phyloP scores from a whole-genome alignment of 768 basidiomycete species.

The Gloeophyllum trabeum region DNA sequence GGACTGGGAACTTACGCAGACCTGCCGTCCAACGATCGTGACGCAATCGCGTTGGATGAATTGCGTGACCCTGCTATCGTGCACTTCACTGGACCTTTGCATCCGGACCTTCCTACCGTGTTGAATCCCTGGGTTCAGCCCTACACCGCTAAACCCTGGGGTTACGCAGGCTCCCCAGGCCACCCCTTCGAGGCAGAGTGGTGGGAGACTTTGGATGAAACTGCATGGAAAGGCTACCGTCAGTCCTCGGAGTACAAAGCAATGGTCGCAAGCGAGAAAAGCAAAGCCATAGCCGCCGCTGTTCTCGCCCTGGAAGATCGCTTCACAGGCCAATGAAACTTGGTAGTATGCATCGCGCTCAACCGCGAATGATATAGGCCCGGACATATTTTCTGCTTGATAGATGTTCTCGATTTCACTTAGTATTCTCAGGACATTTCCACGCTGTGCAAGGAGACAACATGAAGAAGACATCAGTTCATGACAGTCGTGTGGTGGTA shows the following conservation, averaged over 20 bases:
- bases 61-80: constrained; percentile 34
- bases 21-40: constrained; percentile 21
- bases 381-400: too few species aligned
- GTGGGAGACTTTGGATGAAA: constrained; percentile 31
- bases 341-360: too few species aligned
- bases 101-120: constrained; percentile 31
- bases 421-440: too few species aligned
- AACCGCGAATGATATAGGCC: too few species aligned
- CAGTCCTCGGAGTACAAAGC: constrained; percentile 13
- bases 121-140: constrained; percentile 43
- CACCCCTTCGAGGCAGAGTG: constrained; percentile 37
- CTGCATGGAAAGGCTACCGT: constrained; percentile 29
- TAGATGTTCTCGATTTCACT: too few species aligned
- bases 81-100: constrained; percentile 47
- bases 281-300: neutral
- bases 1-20: constrained; percentile 43
- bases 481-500: too few species aligned
- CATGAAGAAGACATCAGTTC: too few species aligned
- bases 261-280: constrained; percentile 10
- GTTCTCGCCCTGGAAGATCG: neutral
- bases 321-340: too few species aligned
- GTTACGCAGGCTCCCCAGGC: constrained; percentile 38
- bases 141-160: constrained; percentile 46
- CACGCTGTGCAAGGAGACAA: too few species aligned
- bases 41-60: constrained; percentile 17